These are phyloP conservation scores for Apiospora pterosperma DNA, from an alignment of 2,329 filamentous ascomycete species.

Conservation along the genomic window DNA sequence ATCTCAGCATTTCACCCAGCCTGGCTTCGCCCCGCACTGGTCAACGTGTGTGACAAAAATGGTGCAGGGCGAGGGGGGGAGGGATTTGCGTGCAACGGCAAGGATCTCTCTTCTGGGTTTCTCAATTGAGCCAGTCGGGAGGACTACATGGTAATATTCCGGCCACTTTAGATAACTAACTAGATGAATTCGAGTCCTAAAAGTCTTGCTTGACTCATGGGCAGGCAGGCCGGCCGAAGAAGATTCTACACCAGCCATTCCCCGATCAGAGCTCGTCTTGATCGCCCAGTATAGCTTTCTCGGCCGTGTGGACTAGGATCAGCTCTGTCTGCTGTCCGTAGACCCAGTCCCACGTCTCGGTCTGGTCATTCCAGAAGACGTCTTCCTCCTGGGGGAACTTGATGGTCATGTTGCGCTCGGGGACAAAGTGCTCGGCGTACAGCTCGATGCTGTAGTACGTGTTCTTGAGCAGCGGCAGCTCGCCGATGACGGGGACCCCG, in stretches of 20 bases:
- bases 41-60: no score
- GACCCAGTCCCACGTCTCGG: slow-evolving; percentile 44
- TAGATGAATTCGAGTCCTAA: no score
- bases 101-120: no score
- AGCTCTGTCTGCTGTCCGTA: slow-evolving; percentile 44
- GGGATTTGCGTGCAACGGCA: no score
- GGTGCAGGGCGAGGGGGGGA: no score
- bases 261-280: background rate
- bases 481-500: slow-evolving; percentile 42
- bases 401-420: slow-evolving; percentile 40
- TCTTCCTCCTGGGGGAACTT: slow-evolving; percentile 48
- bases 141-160: no score
- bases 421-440: slow-evolving; percentile 43
- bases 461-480: slow-evolving; percentile 39
- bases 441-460: slow-evolving; percentile 51
- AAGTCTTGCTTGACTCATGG: no score
- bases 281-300: background rate
- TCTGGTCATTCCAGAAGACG: slow-evolving; percentile 40
- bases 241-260: background rate
- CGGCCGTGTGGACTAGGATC: slow-evolving; percentile 28
- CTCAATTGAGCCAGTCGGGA: no score
- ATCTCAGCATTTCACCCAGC: background rate
- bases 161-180: no score
- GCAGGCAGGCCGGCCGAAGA: no score
- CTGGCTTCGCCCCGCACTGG: background rate